Evolutionary conservation across 2,329 filamentous ascomycete species (phyloP).

Genomic region (Polytolypa hystricis): DNA sequence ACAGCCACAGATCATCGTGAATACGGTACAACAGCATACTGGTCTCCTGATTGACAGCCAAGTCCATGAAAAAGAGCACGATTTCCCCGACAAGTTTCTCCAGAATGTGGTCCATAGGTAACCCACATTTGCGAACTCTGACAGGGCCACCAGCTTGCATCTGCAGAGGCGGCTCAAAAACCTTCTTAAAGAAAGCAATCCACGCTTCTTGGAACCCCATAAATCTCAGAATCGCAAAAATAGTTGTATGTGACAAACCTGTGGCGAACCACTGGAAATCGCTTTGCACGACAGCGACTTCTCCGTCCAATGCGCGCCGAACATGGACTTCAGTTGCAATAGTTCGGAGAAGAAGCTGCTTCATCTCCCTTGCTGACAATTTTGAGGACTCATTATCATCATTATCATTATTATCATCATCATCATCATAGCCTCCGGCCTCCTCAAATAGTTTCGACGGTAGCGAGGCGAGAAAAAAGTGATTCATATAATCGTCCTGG

Average conservation of each 20-base stretch:
- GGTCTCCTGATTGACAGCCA: slow-evolving; percentile 34
- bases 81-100: slow-evolving; percentile 39
- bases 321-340: slow-evolving; percentile 29
- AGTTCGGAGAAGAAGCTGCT: slow-evolving; percentile 30
- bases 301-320: slow-evolving; percentile 22
- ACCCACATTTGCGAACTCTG: slow-evolving; percentile 34
- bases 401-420: slow-evolving; percentile 15
- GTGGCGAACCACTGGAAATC: slow-evolving; percentile 36
- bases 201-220: slow-evolving; percentile 35
- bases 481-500: slow-evolving; percentile 16
- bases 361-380: slow-evolving; percentile 21
- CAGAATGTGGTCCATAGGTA: slow-evolving; percentile 36
- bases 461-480: slow-evolving; percentile 27
- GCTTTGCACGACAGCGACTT: slow-evolving; percentile 31
- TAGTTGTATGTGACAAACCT: slow-evolving; percentile 35
- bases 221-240: slow-evolving; percentile 34
- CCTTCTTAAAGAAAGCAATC: slow-evolving; percentile 36
- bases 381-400: slow-evolving; percentile 6
- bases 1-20: slow-evolving; percentile 42
- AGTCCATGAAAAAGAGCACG: slow-evolving; percentile 38
- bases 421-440: slow-evolving; percentile 16
- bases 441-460: slow-evolving; percentile 19
- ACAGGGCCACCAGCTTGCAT: slow-evolving; percentile 23
- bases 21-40: slow-evolving; percentile 36
- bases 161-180: slow-evolving; percentile 37